Evolutionary conservation across 495 filamentous ascomycete species (phyloP).

Genomic region (Baudoinia panamericana): DNA sequence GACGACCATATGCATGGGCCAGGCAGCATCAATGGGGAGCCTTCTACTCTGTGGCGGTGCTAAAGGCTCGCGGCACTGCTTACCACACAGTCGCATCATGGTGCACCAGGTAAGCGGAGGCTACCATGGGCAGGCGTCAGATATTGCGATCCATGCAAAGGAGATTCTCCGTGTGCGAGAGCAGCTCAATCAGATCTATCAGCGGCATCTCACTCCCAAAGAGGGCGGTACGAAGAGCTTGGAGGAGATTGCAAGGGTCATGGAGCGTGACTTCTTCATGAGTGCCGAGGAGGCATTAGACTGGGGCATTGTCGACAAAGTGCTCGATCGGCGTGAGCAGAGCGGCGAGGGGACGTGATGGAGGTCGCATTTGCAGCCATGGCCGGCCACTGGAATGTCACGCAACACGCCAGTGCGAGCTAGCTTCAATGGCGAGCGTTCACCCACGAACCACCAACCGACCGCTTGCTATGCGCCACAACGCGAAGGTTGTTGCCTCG

Average conservation of each 20-base stretch:
- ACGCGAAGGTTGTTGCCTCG: too few relatives aligned
- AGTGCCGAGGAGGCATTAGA: constrained; percentile 76
- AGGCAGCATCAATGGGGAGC: constrained; percentile 89
- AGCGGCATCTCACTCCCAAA: constrained; percentile 63
- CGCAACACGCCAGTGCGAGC: too few relatives aligned
- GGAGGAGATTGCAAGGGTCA: constrained; percentile 77
- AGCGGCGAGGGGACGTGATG: not conserved
- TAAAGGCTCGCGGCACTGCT: constrained; percentile 70
- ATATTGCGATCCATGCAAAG: constrained; percentile 93
- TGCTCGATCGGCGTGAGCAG: constrained; percentile 47
- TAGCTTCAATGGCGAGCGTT: too few relatives aligned
- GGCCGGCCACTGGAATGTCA: too few relatives aligned
- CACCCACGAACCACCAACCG: too few relatives aligned
- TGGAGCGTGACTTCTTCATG: constrained; percentile 95
- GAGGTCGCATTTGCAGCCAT: too few relatives aligned
- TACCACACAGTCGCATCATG: constrained; percentile 91
- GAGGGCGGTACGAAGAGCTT: constrained; percentile 40
- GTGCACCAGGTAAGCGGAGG: constrained; percentile 90
- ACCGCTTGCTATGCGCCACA: too few relatives aligned
- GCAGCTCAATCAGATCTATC: constrained; percentile 82
- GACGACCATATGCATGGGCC: constrained; percentile 85
- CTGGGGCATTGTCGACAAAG: constrained; percentile 82
- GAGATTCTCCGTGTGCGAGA: constrained; percentile 81
- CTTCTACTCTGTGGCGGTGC: constrained; percentile 76
- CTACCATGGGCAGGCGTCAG: constrained; percentile 75